phyloP scores from a whole-genome alignment of 805 yeast genomes.

The Myxozyma neotropica region DNA sequence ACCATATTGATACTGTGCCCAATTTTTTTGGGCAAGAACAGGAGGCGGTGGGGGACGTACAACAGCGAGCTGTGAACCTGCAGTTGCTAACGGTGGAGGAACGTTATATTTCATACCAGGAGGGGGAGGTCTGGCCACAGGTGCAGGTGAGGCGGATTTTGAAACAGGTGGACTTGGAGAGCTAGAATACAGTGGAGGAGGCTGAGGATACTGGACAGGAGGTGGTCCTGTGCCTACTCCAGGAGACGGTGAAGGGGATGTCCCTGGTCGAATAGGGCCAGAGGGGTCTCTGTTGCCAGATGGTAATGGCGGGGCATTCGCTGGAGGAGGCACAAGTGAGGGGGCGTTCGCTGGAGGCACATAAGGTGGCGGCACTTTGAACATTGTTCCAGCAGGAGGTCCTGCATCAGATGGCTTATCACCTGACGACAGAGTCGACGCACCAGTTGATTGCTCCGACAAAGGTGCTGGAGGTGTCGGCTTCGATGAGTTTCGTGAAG shows the following conservation, averaged over 20 bases:
- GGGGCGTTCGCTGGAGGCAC: conserved; percentile 12
- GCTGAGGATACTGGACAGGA: conserved; percentile 37
- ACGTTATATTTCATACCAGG: conserved; percentile 30
- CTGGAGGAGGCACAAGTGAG: conserved; percentile 1
- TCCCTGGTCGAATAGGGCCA: conserved; percentile 12
- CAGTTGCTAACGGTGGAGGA: conserved; percentile 35
- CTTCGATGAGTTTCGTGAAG: conserved; percentile 24
- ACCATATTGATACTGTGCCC: conserved; percentile 5
- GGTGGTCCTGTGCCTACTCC: conserved; percentile 32
- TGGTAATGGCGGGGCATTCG: conserved; percentile 3
- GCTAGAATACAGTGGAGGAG: conserved; percentile 29
- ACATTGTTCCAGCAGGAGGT: conserved; percentile 39
- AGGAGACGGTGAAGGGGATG: conserved; percentile 22
- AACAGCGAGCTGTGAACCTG: conserved; percentile 18
- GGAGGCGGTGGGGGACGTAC: conserved; percentile 22
- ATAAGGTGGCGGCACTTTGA: conserved; percentile 34
- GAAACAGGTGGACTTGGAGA: conserved; percentile 22
- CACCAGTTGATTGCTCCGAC: conserved; percentile 11
- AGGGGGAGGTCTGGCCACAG: conserved; percentile 17
- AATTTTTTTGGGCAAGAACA: conserved; percentile 6
- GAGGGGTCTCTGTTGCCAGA: not conserved
- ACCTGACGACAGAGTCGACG: conserved; percentile 7
- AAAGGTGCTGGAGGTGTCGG: conserved; percentile 39
- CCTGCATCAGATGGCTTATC: not conserved
- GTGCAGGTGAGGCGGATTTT: conserved; percentile 8